Conservation (phyloP, 2,329 filamentous ascomycete species). For the Phaeophleospora eucalypticola region DNA sequence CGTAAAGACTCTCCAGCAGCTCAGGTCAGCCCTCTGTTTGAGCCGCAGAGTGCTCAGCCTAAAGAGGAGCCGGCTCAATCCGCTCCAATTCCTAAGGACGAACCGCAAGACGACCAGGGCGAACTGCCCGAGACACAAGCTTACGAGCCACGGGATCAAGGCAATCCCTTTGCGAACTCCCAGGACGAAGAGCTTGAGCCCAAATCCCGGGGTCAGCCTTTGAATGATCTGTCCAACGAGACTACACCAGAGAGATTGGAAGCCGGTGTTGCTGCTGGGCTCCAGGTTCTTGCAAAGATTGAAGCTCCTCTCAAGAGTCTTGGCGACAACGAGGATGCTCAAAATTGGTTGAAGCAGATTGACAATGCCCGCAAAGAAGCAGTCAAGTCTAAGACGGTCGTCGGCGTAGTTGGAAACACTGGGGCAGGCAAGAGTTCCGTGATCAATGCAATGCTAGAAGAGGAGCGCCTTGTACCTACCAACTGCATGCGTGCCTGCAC, state of each 20-base stretch:
- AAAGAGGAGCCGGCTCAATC: neutral
- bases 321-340: conserved; percentile 29
- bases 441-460: conserved; percentile 61
- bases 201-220: conserved; percentile 10
- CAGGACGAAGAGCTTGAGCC: conserved; percentile 8
- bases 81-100: neutral
- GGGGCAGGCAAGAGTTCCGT: conserved; percentile 60
- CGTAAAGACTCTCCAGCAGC: too few relatives aligned
- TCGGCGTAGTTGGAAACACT: conserved; percentile 58
- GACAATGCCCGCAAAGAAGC: conserved; percentile 40
- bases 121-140: conserved; percentile 3
- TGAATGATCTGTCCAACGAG: conserved; percentile 35
- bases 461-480: conserved; percentile 54
- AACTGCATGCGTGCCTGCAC: conserved; percentile 61
- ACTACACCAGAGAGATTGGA: conserved; percentile 36
- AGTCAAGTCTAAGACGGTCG: conserved; percentile 42
- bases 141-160: conserved; percentile 14
- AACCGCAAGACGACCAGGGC: neutral
- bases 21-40: too few relatives aligned
- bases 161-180: conserved; percentile 12
- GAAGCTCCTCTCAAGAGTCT: conserved; percentile 30
- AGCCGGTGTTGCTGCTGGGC: conserved; percentile 36
- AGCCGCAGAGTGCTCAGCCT: too few relatives aligned
- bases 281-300: conserved; percentile 36
- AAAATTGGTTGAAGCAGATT: conserved; percentile 42